Evolutionary conservation across 192 early-diverging fungal species (phyloP), one percentile per base, ranked within the genome.

Genomic region (Coemansia sp.): DNA sequence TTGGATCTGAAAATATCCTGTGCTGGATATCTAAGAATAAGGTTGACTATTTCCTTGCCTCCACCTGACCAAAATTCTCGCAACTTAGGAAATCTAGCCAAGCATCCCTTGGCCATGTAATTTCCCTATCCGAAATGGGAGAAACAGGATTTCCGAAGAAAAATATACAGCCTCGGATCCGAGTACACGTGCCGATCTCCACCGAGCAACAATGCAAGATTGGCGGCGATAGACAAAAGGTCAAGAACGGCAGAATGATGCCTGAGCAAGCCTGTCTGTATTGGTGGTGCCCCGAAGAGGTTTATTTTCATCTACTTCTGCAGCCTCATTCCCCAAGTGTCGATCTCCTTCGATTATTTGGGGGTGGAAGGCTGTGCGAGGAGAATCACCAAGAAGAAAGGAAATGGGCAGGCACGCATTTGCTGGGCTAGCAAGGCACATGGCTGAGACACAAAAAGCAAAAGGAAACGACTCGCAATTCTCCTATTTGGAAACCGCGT

Each of bases 301-400:
- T 49, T 49, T 19, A 49, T 49, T 49, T 21, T 49, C 48, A 21
- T 49, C 48, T 19, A 49, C n/a, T n/a, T 14, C 55, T 56, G 55
- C 47, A 60, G 14, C n/a, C 25, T 25, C 53, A 43, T 53, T 52
- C 52, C 52, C 35, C 25, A 10, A 7, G 22, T 58, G 60, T 23
- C 54, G 59, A 68, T 68, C 59, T n/a, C 41, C 23, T 59, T 66
- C 32, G 47, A 43, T 56, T 61, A 57, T 35, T 61, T 55, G 58
- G 59, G 50, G 32, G 32, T 35, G 32, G 58, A 37, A 23, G 2
- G 10, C 27, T 17, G 22, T 23, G 10, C n/a, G 39, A n/a, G 15
- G 23, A 38, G 23, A 43, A 56, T 9, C 41, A 32, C 23, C 50
- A 45, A n/a, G 12, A 58, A 37, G 25, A 39, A 41, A 47, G 22